phyloP scores from a whole-genome alignment of 1,284 basidiomycete species.

The Mycena citricolor region DNA sequence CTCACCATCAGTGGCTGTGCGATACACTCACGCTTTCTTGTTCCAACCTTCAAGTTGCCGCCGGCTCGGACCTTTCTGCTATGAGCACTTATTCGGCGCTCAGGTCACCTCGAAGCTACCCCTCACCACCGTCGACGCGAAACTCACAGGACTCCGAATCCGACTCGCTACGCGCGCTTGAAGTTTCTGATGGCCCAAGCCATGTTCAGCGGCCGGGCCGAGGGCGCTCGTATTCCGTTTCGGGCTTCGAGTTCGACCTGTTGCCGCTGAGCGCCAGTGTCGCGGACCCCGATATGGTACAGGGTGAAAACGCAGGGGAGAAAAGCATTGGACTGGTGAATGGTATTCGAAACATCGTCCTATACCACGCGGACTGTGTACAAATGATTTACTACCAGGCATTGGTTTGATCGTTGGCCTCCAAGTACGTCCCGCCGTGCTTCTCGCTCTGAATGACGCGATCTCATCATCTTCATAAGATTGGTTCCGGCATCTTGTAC shows the following conservation, averaged over 20 bases:
- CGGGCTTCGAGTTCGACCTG: conserved; percentile 79
- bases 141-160: conserved; percentile 62
- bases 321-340: conserved; percentile 79
- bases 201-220: conserved; percentile 25
- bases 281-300: conserved; percentile 57
- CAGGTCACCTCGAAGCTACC: conserved; percentile 38
- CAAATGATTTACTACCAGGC: conserved; percentile 43
- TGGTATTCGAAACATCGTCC: conserved; percentile 47
- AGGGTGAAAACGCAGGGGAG: conserved; percentile 46
- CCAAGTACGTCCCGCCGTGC: conserved; percentile 49
- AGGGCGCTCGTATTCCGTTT: conserved; percentile 65
- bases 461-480: conserved; percentile 38
- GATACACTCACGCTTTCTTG: neutral
- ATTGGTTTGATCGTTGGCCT: conserved; percentile 81
- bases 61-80: conserved; percentile 2
- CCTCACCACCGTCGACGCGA: conserved; percentile 45
- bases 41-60: conserved; percentile 31
- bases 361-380: conserved; percentile 8
- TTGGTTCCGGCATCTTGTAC: conserved; percentile 92
- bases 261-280: conserved; percentile 76
- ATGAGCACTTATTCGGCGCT: conserved; percentile 37
- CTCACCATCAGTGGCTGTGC: neutral
- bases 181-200: conserved; percentile 64
- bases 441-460: neutral
- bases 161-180: conserved; percentile 74